Conservation (phyloP, 441 rosid species). For the Populus hybrid region DNA sequence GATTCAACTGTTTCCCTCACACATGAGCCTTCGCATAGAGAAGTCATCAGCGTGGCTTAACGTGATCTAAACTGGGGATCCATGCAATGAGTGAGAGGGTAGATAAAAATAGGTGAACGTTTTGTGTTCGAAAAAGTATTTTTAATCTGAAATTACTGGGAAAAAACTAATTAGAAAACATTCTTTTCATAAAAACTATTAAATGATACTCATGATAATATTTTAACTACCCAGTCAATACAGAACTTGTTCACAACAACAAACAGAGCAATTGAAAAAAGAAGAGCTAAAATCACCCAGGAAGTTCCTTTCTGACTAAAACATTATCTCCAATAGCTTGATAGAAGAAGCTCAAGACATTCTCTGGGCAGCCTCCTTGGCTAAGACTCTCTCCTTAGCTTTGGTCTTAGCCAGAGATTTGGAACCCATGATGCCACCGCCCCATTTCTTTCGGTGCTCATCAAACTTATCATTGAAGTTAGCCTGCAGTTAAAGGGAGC, state of each 20-base stretch:
- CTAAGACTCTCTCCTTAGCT: conserved; percentile 71
- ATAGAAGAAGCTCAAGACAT: conserved; percentile 33
- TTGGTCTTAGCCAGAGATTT: conserved; percentile 86
- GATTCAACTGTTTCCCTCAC: too few relatives aligned
- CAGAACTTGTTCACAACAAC: neutral
- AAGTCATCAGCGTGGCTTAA: too few relatives aligned
- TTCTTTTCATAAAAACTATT: neutral
- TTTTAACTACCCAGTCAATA: neutral
- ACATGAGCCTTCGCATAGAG: too few relatives aligned
- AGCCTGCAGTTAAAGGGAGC: conserved; percentile 35
- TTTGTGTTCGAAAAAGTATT: too few relatives aligned
- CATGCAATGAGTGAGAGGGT: too few relatives aligned
- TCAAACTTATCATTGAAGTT: conserved; percentile 91
- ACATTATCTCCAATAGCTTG: neutral
- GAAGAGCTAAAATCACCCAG: neutral
- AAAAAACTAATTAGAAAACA: too few relatives aligned
- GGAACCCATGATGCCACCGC: conserved; percentile 93
- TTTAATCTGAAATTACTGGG: too few relatives aligned
- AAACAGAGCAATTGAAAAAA: neutral
- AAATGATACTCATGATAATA: neutral
- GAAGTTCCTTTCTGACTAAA: neutral
- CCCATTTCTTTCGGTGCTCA: conserved; percentile 90
- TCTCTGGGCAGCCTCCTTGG: conserved; percentile 90
- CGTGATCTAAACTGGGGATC: too few relatives aligned
- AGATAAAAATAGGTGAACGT: too few relatives aligned